phyloP scores from a whole-genome alignment of 176 grass and related monocot species.

The Poa annua region DNA sequence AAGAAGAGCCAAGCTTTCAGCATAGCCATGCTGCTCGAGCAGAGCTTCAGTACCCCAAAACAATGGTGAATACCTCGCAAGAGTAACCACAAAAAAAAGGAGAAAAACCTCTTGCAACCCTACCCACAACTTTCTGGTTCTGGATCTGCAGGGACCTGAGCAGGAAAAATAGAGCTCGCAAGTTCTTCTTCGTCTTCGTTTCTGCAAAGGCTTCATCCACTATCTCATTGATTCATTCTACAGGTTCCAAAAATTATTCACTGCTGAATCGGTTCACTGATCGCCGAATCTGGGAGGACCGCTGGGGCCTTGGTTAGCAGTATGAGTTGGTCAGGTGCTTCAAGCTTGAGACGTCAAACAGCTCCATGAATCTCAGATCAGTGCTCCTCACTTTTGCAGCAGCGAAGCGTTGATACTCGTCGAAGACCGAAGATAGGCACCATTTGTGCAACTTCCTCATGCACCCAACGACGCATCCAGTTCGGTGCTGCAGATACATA shows the following conservation, averaged over 20 bases:
- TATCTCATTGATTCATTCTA: constrained; percentile 49
- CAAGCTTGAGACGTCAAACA: constrained; percentile 71
- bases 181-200: constrained; percentile 31
- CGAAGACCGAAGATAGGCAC: constrained; percentile 74
- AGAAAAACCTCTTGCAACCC: constrained; percentile 48
- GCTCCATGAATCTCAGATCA: constrained; percentile 77
- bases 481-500: constrained; percentile 66
- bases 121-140: constrained; percentile 48
- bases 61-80: constrained; percentile 55
- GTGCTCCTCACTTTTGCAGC: constrained; percentile 67
- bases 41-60: constrained; percentile 54
- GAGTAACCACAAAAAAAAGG: constrained; percentile 36
- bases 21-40: constrained; percentile 46
- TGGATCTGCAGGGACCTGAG: constrained; percentile 46
- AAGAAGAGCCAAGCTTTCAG: constrained; percentile 38
- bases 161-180: constrained; percentile 51
- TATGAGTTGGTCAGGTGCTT: constrained; percentile 53
- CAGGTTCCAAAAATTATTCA: constrained; percentile 61
- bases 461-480: constrained; percentile 77
- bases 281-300: constrained; percentile 17
- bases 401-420: constrained; percentile 72
- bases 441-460: constrained; percentile 79
- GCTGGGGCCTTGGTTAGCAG: constrained; percentile 40
- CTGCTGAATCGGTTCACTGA: constrained; percentile 37
- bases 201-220: constrained; percentile 41